phyloP scores from a whole-genome alignment of 148 eudicot genomes.

The Rhododendron molle region DNA sequence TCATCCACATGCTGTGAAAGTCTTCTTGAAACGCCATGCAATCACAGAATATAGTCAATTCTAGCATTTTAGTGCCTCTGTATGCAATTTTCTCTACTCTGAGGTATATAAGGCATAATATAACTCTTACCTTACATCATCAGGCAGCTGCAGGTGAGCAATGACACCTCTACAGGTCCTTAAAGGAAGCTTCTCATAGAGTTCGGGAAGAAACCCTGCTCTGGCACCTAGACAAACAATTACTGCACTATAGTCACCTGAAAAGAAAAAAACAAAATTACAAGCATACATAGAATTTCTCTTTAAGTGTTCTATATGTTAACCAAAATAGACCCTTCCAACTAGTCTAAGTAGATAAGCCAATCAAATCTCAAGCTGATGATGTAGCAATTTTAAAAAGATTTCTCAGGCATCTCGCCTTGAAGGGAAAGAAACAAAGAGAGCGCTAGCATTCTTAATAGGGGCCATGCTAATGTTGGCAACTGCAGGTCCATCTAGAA shows the following conservation, averaged over 20 bases:
- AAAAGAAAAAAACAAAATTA: constrained; percentile 5
- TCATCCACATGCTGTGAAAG: background rate
- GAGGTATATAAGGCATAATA: background rate
- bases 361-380: background rate
- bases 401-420: background rate
- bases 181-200: constrained; percentile 75
- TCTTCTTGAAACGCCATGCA: background rate
- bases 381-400: background rate
- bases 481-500: background rate
- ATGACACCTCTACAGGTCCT: constrained; percentile 91
- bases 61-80: background rate
- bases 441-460: background rate
- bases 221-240: constrained; percentile 86
- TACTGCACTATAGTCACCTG: constrained; percentile 79
- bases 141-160: constrained; percentile 63
- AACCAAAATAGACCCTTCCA: background rate
- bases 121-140: constrained; percentile 45
- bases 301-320: background rate
- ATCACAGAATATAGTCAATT: background rate
- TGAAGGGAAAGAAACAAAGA: background rate
- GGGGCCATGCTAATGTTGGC: background rate
- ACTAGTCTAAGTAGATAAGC: background rate
- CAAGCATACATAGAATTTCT: background rate
- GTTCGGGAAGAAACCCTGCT: constrained; percentile 72
- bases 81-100: background rate